Conservation (phyloP, 1,139 yeast genomes). For the Zhuliangozyma parablackwelliae region DNA sequence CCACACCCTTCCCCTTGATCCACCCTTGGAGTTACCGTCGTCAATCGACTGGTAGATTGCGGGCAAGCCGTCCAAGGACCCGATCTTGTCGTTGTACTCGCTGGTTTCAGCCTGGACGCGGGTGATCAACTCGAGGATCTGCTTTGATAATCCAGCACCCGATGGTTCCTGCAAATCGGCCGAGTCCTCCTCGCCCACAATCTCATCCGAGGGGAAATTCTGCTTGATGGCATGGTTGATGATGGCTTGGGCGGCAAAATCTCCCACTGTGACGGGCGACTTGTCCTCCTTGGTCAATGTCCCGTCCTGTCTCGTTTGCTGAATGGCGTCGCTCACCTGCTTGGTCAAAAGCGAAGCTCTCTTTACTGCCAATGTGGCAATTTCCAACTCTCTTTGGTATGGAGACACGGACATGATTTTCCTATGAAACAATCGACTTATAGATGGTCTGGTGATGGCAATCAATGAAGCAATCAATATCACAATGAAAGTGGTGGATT, state of each 20-base stretch:
- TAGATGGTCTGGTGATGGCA: background rate
- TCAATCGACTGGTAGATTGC: slow-evolving; percentile 68
- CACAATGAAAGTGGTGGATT: background rate
- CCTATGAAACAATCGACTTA: slow-evolving; percentile 1
- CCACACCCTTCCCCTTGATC: slow-evolving; percentile 82
- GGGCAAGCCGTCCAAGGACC: slow-evolving; percentile 39
- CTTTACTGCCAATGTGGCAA: slow-evolving; percentile 87
- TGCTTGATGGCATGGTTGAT: slow-evolving; percentile 76
- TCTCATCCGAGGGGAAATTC: slow-evolving; percentile 77
- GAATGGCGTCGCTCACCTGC: slow-evolving; percentile 64
- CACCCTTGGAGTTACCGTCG: slow-evolving; percentile 74
- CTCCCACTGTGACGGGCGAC: slow-evolving; percentile 96
- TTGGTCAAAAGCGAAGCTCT: slow-evolving; percentile 79
- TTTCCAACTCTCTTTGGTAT: slow-evolving; percentile 54
- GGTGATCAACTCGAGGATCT: slow-evolving; percentile 46
- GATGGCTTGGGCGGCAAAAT: slow-evolving; percentile 92
- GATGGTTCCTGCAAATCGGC: slow-evolving; percentile 44
- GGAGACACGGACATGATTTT: slow-evolving; percentile 15
- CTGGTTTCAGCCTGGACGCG: slow-evolving; percentile 38
- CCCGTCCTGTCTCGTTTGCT: slow-evolving; percentile 49
- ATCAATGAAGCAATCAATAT: slow-evolving; percentile 4
- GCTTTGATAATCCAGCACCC: slow-evolving; percentile 25
- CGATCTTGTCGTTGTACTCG: slow-evolving; percentile 23
- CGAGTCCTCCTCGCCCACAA: slow-evolving; percentile 95
- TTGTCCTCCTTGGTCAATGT: slow-evolving; percentile 81